phyloP scores from a whole-genome alignment of 371 early-diverging fungal species.

The Dichotomocladium elegans region DNA sequence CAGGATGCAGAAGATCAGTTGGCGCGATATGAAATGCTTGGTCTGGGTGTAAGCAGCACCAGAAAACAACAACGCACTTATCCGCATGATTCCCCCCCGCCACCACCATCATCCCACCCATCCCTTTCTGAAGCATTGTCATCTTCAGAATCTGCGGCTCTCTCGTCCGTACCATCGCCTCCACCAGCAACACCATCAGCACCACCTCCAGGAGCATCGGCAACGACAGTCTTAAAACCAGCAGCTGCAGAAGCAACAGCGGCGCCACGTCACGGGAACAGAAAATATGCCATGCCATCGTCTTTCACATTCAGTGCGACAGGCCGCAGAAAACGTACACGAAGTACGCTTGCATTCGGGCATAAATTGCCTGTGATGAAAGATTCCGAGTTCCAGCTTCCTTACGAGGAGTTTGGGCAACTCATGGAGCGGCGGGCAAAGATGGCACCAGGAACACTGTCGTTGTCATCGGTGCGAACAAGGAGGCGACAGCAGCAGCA shows the following conservation, averaged over 20 bases:
- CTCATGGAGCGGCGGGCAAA: slow-evolving; percentile 15
- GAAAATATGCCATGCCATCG: neutral
- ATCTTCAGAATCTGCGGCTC: neutral
- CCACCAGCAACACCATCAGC: slow-evolving; percentile 4
- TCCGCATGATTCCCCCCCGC: neutral
- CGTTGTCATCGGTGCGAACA: too few relatives aligned
- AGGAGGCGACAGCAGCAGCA: neutral
- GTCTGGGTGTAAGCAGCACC: slow-evolving; percentile 15
- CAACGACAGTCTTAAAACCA: neutral
- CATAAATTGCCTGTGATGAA: slow-evolving; percentile 40
- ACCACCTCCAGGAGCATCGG: neutral
- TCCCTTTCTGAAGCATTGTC: too few relatives aligned
- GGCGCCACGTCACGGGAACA: too few relatives aligned
- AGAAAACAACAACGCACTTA: neutral
- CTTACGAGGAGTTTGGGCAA: slow-evolving; percentile 21
- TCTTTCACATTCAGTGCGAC: neutral
- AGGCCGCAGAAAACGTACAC: too few relatives aligned
- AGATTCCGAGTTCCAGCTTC: slow-evolving; percentile 43
- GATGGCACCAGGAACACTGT: neutral
- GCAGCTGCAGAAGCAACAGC: slow-evolving; percentile 8
- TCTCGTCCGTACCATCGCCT: slow-evolving; percentile 16
- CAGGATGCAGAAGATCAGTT: slow-evolving; percentile 51
- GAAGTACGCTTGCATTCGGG: slow-evolving; percentile 50
- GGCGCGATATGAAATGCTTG: slow-evolving; percentile 48
- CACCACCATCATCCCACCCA: neutral